These are phyloP conservation scores for Bipolaris victoriae DNA, from an alignment of 2,329 filamentous ascomycete genomes.

Conservation along the genomic window DNA sequence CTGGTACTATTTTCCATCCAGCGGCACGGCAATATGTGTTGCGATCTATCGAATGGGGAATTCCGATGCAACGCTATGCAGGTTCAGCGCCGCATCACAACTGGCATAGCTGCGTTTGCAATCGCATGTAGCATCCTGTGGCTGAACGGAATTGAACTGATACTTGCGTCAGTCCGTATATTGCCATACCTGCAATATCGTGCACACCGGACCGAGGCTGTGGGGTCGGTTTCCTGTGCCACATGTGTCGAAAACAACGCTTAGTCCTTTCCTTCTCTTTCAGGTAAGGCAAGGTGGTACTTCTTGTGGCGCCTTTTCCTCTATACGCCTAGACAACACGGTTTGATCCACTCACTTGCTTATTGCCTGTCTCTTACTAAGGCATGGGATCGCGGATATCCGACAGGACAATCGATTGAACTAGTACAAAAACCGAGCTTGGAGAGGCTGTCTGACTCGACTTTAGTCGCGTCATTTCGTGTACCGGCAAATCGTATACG, in stretches of 20 bases:
- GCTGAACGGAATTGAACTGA: slow-evolving; percentile 1
- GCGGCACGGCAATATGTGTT: slow-evolving; percentile 10
- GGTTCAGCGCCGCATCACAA: not conserved
- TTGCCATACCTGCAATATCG: slow-evolving; percentile 2
- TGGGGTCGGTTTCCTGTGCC: slow-evolving; percentile 13
- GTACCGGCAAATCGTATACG: not conserved
- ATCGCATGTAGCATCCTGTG: not conserved
- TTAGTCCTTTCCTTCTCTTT: slow-evolving; percentile 4
- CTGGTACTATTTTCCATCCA: slow-evolving; percentile 16
- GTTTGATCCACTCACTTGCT: not conserved
- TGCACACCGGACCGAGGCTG: slow-evolving; percentile 7
- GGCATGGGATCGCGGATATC: not conserved
- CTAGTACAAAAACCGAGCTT: not conserved
- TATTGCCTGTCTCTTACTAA: not conserved
- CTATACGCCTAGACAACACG: slow-evolving; percentile 1
- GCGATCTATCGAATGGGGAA: slow-evolving; percentile 14
- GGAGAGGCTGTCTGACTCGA: not conserved
- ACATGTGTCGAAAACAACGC: slow-evolving; percentile 3
- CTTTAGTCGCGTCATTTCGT: not conserved
- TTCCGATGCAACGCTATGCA: slow-evolving; percentile 6
- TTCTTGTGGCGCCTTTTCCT: slow-evolving; percentile 1
- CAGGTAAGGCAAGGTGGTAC: slow-evolving; percentile 6
- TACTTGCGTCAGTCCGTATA: slow-evolving; percentile 5
- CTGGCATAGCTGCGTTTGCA: not conserved
- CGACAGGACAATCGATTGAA: not conserved